These are phyloP conservation scores for Citrus reticulata DNA, from an alignment of 345 rosid species.

Conservation along the genomic window DNA sequence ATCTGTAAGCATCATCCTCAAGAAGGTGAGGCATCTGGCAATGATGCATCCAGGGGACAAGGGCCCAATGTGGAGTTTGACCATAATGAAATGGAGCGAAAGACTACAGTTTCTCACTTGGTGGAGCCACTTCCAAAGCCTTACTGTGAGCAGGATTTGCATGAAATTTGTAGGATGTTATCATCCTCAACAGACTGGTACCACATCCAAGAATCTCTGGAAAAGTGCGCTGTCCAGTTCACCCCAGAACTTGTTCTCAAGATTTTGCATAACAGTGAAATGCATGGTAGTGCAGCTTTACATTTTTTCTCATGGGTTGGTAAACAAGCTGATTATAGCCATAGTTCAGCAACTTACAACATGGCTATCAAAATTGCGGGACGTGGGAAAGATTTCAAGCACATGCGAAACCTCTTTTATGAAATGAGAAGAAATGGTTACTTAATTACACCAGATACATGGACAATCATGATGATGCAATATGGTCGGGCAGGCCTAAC, in stretches of 20 bases:
- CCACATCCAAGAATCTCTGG: slow-evolving; percentile 43
- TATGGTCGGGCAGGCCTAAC: slow-evolving; percentile 84
- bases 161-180: slow-evolving; percentile 46
- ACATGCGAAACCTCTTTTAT: slow-evolving; percentile 71
- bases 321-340: slow-evolving; percentile 54
- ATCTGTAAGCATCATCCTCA: slow-evolving; percentile 16
- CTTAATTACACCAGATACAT: slow-evolving; percentile 59
- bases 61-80: slow-evolving; percentile 16
- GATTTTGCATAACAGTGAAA: slow-evolving; percentile 36
- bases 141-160: slow-evolving; percentile 35
- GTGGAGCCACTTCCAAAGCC: slow-evolving; percentile 21
- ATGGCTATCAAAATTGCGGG: slow-evolving; percentile 85
- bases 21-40: slow-evolving; percentile 15
- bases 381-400: slow-evolving; percentile 70
- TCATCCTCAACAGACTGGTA: slow-evolving; percentile 19
- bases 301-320: slow-evolving; percentile 77
- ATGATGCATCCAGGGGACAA: slow-evolving; percentile 10
- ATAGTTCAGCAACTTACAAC: slow-evolving; percentile 76
- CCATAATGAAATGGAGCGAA: slow-evolving; percentile 9
- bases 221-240: slow-evolving; percentile 43
- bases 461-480: slow-evolving; percentile 88
- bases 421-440: slow-evolving; percentile 74
- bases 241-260: slow-evolving; percentile 68
- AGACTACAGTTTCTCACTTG: slow-evolving; percentile 8
- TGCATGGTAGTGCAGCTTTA: slow-evolving; percentile 55